A percentile compares a stretch with the other conserved stretches of the same genome.
Evolutionary conservation across 2,329 filamentous ascomycete genomes (phyloP).

Genomic region (Thelonectria discophora): DNA sequence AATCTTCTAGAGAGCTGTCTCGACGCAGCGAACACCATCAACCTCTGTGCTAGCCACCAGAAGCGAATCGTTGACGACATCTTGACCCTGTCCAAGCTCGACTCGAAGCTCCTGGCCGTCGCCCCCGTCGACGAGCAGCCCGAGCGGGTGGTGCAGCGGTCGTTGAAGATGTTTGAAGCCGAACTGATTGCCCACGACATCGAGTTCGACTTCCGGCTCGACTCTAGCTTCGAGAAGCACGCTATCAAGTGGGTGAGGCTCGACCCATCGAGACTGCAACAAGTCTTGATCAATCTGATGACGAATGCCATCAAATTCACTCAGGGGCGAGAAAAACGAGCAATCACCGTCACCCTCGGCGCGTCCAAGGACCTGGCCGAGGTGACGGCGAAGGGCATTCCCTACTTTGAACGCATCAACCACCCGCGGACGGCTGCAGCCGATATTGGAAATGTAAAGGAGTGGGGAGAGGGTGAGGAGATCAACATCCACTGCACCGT

Average conservation of each 20-base stretch:
- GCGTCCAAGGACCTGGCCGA: constrained; percentile 65
- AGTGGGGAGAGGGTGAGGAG: constrained; percentile 77
- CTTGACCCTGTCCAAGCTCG: constrained; percentile 73
- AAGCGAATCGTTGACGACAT: constrained; percentile 77
- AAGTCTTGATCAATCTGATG: constrained; percentile 80
- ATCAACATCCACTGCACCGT: constrained; percentile 79
- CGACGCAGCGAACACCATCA: constrained; percentile 84
- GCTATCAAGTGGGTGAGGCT: constrained; percentile 76
- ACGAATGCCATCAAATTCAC: constrained; percentile 74
- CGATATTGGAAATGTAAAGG: constrained; percentile 61
- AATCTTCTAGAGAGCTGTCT: constrained; percentile 64
- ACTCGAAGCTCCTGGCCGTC: constrained; percentile 74
- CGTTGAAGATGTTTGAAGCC: constrained; percentile 81
- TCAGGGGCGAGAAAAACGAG: constrained; percentile 65
- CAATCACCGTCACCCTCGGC: constrained; percentile 71
- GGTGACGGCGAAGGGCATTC: constrained; percentile 50
- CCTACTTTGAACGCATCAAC: constrained; percentile 59
- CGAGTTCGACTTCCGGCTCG: constrained; percentile 72
- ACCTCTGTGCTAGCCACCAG: constrained; percentile 81
- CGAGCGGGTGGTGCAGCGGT: constrained; percentile 71
- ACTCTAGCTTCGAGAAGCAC: constrained; percentile 71
- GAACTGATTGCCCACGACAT: constrained; percentile 79
- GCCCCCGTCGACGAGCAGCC: constrained; percentile 76
- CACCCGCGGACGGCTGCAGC: constrained; percentile 46
- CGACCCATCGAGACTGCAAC: constrained; percentile 77